These are phyloP conservation scores for Phytophthora cryptogea DNA, from an alignment of 352 stramenopile genomes.

Conservation along the genomic window DNA sequence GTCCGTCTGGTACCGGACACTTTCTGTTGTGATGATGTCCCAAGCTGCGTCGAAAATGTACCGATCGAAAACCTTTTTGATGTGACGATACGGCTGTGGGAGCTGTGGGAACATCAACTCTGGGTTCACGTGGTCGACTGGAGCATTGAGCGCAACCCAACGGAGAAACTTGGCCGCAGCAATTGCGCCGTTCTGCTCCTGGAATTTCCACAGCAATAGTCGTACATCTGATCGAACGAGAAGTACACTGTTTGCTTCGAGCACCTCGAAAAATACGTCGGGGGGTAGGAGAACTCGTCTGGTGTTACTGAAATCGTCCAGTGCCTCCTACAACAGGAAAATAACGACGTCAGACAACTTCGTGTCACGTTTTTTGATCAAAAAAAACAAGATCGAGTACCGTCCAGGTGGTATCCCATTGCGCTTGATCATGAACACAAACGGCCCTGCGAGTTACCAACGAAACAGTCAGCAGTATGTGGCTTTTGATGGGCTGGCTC, in stretches of 20 bases:
- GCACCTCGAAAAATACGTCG: slow-evolving; percentile 49
- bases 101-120: slow-evolving; percentile 62
- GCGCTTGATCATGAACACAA: slow-evolving; percentile 43
- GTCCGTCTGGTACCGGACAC: slow-evolving; percentile 46
- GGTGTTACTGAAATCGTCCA: slow-evolving; percentile 34
- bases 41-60: slow-evolving; percentile 68
- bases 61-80: slow-evolving; percentile 65
- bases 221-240: slow-evolving; percentile 31
- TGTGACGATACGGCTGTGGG: slow-evolving; percentile 69
- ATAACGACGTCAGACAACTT: background rate
- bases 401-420: slow-evolving; percentile 46
- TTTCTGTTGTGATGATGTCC: slow-evolving; percentile 48
- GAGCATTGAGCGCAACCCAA: slow-evolving; percentile 57
- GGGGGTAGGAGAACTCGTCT: slow-evolving; percentile 44
- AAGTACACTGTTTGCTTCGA: slow-evolving; percentile 52
- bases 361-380: background rate
- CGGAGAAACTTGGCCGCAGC: slow-evolving; percentile 47
- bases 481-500: background rate
- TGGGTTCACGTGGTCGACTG: slow-evolving; percentile 62
- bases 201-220: slow-evolving; percentile 51
- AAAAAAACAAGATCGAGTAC: slow-evolving; percentile 8
- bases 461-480: background rate
- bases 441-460: slow-evolving; percentile 24
- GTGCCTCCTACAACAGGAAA: slow-evolving; percentile 25
- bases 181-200: slow-evolving; percentile 45